Conservation (phyloP, 345 rosid species). For the Camelina laxa region DNA sequence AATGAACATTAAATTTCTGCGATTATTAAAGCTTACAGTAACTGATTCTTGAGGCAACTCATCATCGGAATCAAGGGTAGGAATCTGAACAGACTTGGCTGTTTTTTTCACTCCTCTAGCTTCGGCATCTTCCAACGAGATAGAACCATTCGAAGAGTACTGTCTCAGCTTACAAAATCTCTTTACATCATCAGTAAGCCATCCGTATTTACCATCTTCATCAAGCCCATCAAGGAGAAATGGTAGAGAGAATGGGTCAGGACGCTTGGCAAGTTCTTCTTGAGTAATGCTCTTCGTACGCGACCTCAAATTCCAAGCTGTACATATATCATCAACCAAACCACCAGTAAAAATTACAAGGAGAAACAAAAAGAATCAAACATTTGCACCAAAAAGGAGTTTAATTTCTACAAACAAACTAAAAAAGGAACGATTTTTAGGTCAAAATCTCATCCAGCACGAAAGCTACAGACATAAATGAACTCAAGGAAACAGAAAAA, state of each 20-base stretch:
- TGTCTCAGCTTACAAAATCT: conserved; percentile 24
- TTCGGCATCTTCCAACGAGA: neutral
- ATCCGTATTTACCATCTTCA: conserved; percentile 27
- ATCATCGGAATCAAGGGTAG: neutral
- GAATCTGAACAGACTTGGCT: neutral
- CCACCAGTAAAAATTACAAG: neutral
- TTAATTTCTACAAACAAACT: neutral
- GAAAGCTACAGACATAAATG: neutral
- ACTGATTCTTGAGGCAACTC: conserved; percentile 7
- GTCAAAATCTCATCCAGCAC: neutral
- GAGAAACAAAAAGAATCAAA: conserved; percentile 2
- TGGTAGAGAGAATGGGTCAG: conserved; percentile 37
- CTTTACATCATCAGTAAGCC: conserved; percentile 18
- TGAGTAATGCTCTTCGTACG: neutral
- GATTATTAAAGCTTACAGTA: conserved; percentile 16
- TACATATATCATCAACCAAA: conserved; percentile 7
- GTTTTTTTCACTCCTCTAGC: neutral
- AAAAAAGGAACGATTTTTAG: conserved; percentile 15
- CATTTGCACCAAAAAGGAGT: neutral
- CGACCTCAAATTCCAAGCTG: conserved; percentile 35
- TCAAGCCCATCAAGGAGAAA: conserved; percentile 30
- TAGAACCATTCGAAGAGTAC: neutral
- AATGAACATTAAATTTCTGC: neutral
- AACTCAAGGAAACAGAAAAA: neutral
- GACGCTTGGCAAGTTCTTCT: conserved; percentile 40